Evolutionary conservation across 2,329 filamentous ascomycete species (phyloP).

Genomic region (Aspergillus proliferans): DNA sequence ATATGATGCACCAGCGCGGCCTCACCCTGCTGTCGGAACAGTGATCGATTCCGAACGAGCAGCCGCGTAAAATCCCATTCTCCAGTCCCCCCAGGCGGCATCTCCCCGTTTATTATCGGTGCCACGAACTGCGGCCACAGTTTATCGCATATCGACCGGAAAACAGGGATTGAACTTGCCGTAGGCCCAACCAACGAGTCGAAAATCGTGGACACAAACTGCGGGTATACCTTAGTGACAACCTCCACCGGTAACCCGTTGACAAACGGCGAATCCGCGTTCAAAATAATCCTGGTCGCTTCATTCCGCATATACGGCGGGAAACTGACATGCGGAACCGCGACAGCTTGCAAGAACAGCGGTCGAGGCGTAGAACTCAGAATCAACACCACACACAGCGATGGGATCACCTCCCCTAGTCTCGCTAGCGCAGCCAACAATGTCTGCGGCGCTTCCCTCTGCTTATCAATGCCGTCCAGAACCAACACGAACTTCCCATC

Average conservation of each 20-base stretch:
- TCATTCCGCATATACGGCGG: constrained; percentile 76
- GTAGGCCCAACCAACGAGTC: constrained; percentile 78
- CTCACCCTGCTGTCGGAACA: constrained; percentile 44
- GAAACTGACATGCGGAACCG: constrained; percentile 73
- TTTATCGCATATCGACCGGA: constrained; percentile 61
- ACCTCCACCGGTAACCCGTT: constrained; percentile 24
- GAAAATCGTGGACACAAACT: constrained; percentile 78
- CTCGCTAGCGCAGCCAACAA: constrained; percentile 74
- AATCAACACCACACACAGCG: constrained; percentile 69
- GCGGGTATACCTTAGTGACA: constrained; percentile 42
- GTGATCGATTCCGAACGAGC: constrained; percentile 49
- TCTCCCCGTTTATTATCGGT: constrained; percentile 66
- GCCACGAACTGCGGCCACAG: constrained; percentile 82
- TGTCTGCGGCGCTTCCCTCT: constrained; percentile 72
- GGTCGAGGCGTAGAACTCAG: constrained; percentile 63
- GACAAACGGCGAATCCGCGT: constrained; percentile 39
- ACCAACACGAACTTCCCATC: constrained; percentile 68
- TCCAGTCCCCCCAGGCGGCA: constrained; percentile 34
- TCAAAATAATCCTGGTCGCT: constrained; percentile 69
- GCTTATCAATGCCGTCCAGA: constrained; percentile 78
- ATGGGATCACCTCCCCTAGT: constrained; percentile 73
- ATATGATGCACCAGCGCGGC: constrained; percentile 37
- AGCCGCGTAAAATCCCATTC: constrained; percentile 80
- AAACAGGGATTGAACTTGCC: constrained; percentile 69
- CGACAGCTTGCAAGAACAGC: constrained; percentile 61